Conservation (phyloP, 768 basidiomycete genomes). For the Kwoniella sp. region DNA sequence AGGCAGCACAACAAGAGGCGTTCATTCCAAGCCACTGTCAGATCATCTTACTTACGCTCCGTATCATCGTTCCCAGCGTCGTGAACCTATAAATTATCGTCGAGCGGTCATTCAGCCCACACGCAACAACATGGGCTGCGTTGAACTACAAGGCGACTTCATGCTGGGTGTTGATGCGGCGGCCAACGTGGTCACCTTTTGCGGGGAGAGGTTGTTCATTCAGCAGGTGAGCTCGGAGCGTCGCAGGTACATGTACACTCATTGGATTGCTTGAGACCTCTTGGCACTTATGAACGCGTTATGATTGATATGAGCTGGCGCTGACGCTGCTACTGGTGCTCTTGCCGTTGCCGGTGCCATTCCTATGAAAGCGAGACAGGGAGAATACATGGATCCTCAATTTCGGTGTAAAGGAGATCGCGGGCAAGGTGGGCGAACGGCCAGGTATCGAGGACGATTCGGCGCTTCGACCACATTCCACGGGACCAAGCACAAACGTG, state of each 20-base stretch:
- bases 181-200: conserved; percentile 2
- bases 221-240: conserved; percentile 7
- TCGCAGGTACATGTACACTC: too few relatives aligned
- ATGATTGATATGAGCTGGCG: too few relatives aligned
- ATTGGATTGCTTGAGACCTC: not conserved
- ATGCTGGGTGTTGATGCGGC: not conserved
- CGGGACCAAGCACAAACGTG: too few relatives aligned
- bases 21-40: too few relatives aligned
- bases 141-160: conserved; percentile 1
- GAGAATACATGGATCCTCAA: conserved; percentile 4
- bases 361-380: not conserved
- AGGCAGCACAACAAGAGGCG: too few relatives aligned
- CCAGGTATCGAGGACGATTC: conserved; percentile 1
- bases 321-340: too few relatives aligned
- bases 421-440: conserved; percentile 2
- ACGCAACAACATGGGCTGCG: not conserved
- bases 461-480: too few relatives aligned
- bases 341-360: too few relatives aligned
- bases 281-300: too few relatives aligned
- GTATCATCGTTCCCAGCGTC: not conserved
- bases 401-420: conserved; percentile 12
- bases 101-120: not conserved
- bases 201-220: conserved; percentile 6
- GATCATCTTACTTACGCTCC: too few relatives aligned
- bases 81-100: not conserved